Evolutionary conservation across 225 moss, liverwort and hornwort genomes (phyloP).

Genomic region (Sphagnum tenellum): DNA sequence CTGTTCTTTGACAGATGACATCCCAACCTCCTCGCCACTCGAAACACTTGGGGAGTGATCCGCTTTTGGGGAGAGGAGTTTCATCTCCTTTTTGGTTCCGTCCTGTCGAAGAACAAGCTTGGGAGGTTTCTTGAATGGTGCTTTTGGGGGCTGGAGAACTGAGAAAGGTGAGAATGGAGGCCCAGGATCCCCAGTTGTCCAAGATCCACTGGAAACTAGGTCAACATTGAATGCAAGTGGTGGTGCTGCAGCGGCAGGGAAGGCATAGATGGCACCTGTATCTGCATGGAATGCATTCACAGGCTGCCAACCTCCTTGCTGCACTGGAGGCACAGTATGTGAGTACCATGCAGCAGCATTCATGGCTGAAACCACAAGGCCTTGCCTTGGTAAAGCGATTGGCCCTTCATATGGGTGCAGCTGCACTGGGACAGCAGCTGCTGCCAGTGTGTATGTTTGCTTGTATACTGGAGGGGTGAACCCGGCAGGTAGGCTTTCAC

Average conservation of each 20-base stretch:
- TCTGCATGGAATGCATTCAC: constrained; percentile 18
- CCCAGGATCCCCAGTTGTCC: constrained; percentile 20
- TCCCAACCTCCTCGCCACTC: constrained; percentile 30
- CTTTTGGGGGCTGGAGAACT: constrained; percentile 32
- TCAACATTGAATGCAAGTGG: constrained; percentile 21
- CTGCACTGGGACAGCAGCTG: constrained; percentile 23
- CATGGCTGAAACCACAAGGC: constrained; percentile 19
- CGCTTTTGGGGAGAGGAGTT: constrained; percentile 26
- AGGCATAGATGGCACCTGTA: constrained; percentile 25
- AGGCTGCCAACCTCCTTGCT: constrained; percentile 25
- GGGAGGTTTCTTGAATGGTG: constrained; percentile 42
- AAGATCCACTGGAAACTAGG: constrained; percentile 13
- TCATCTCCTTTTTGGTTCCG: constrained; percentile 41
- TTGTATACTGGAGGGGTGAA: constrained; percentile 14
- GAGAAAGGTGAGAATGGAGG: constrained; percentile 35
- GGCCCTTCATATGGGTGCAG: constrained; percentile 21
- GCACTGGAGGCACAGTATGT: constrained; percentile 1
- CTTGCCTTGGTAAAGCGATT: constrained; percentile 16
- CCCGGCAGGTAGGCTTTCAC: constrained; percentile 11
- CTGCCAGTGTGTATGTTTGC: constrained; percentile 17
- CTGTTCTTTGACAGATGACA: constrained; percentile 1
- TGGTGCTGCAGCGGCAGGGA: constrained; percentile 14
- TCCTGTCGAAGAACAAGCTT: constrained; percentile 45
- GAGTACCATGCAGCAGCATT: constrained; percentile 18
- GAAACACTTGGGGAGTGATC: constrained; percentile 25